Percentiles rank a stretch among this genome's conserved stretches.
phyloP scores from a whole-genome alignment of 805 yeast genomes.

The Zygotorulaspora danielsina region DNA sequence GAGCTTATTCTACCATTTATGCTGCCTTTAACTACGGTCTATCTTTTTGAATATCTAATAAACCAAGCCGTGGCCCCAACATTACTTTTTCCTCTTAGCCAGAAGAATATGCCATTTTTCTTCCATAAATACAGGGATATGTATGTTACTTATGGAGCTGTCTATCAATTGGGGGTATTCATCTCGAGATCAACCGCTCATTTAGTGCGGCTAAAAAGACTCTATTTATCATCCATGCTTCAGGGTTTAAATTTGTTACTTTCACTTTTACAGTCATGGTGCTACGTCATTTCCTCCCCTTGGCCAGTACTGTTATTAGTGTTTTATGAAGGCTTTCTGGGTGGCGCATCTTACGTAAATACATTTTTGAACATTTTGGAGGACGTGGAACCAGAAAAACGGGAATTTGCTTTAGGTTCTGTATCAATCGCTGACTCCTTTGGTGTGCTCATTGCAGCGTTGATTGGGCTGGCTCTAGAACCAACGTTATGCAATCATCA shows the following conservation, averaged over 20 bases:
- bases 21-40: slow-evolving; percentile 80
- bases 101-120: slow-evolving; percentile 46
- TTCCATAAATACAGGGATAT: slow-evolving; percentile 72
- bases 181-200: slow-evolving; percentile 81
- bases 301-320: slow-evolving; percentile 59
- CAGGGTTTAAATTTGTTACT: slow-evolving; percentile 62
- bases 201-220: slow-evolving; percentile 51
- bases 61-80: slow-evolving; percentile 94
- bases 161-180: slow-evolving; percentile 90
- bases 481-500: slow-evolving; percentile 68
- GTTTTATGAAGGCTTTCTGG: slow-evolving; percentile 84
- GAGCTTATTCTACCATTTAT: slow-evolving; percentile 61
- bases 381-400: slow-evolving; percentile 43
- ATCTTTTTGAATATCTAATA: slow-evolving; percentile 79
- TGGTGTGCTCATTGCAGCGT: slow-evolving; percentile 81
- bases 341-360: slow-evolving; percentile 87
- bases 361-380: slow-evolving; percentile 78
- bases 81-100: slow-evolving; percentile 63
- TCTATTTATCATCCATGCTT: slow-evolving; percentile 60
- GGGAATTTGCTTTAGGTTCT: slow-evolving; percentile 79
- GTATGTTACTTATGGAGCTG: slow-evolving; percentile 84
- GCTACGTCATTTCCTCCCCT: slow-evolving; percentile 51
- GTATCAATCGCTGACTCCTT: slow-evolving; percentile 80
- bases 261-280: slow-evolving; percentile 61
- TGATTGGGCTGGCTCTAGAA: slow-evolving; percentile 70